Conservation (phyloP, 2,329 filamentous ascomycete species). For the Leptosphaerulina australis region DNA sequence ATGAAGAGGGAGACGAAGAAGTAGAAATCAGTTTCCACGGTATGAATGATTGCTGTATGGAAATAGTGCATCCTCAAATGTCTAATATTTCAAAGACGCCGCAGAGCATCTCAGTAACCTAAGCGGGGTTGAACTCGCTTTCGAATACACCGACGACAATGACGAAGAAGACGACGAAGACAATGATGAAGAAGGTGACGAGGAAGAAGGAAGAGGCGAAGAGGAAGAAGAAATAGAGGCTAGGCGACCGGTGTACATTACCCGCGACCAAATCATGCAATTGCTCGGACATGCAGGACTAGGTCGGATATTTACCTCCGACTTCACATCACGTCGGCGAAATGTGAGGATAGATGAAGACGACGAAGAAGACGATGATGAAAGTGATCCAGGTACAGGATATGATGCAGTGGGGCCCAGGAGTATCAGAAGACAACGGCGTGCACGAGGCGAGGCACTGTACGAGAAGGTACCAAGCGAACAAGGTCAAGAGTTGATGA, state of each 20-base stretch:
- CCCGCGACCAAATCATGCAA: slow-evolving; percentile 59
- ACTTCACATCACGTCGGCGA: slow-evolving; percentile 33
- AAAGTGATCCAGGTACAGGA: slow-evolving; percentile 46
- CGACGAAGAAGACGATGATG: slow-evolving; percentile 50
- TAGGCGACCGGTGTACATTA: slow-evolving; percentile 49
- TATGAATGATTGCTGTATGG: slow-evolving; percentile 13
- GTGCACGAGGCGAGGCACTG: slow-evolving; percentile 55
- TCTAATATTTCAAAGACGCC: slow-evolving; percentile 39
- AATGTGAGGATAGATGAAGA: slow-evolving; percentile 32
- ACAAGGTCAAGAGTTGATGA: slow-evolving; percentile 78
- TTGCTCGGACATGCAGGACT: slow-evolving; percentile 61
- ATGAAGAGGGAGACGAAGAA: slow-evolving; percentile 49
- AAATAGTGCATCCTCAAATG: not conserved
- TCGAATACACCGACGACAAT: slow-evolving; percentile 49
- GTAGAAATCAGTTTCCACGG: slow-evolving; percentile 47
- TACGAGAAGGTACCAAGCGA: slow-evolving; percentile 88
- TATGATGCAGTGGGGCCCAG: slow-evolving; percentile 43
- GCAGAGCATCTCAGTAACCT: slow-evolving; percentile 51
- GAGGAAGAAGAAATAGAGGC: slow-evolving; percentile 32
- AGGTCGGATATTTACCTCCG: slow-evolving; percentile 56
- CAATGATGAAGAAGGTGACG: slow-evolving; percentile 40
- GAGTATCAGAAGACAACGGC: slow-evolving; percentile 43
- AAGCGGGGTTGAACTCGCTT: slow-evolving; percentile 50
- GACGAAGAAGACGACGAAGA: slow-evolving; percentile 45
- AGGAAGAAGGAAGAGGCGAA: slow-evolving; percentile 47